Percentiles rank a stretch among this genome's conserved stretches.
Evolutionary conservation across 805 yeast species (phyloP).

Genomic region (Yamadazyma endophytica): DNA sequence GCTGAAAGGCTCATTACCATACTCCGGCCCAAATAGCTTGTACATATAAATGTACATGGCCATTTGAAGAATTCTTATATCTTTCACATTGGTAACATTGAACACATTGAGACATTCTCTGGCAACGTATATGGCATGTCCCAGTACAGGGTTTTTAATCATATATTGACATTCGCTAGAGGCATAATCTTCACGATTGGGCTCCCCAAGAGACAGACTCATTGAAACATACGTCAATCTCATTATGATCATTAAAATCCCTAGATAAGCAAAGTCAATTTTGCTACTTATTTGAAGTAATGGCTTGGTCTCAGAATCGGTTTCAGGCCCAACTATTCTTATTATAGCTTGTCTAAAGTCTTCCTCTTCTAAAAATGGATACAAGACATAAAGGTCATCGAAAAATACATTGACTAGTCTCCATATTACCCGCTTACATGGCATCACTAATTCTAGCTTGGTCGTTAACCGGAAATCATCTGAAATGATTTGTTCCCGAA

Average conservation of each 20-base stretch:
- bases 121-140: too few relatives aligned
- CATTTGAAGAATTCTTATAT: constrained; percentile 52
- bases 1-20: constrained; percentile 52
- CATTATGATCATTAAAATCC: constrained; percentile 27
- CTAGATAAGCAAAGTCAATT: constrained; percentile 30
- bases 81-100: constrained; percentile 7
- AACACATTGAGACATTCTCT: not conserved
- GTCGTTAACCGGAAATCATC: too few relatives aligned
- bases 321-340: constrained; percentile 43
- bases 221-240: constrained; percentile 32
- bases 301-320: too few relatives aligned
- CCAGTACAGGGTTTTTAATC: too few relatives aligned
- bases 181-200: too few relatives aligned
- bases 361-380: constrained; percentile 62
- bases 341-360: constrained; percentile 40
- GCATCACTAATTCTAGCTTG: too few relatives aligned
- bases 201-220: too few relatives aligned
- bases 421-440: too few relatives aligned
- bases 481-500: too few relatives aligned
- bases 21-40: constrained; percentile 46
- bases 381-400: constrained; percentile 52
- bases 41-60: constrained; percentile 49
- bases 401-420: constrained; percentile 55
- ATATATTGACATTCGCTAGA: too few relatives aligned
- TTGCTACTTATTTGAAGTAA: constrained; percentile 23